Evolutionary conservation across 176 grass and related monocot genomes (phyloP).

Genomic region (Panicum miliaceum): DNA sequence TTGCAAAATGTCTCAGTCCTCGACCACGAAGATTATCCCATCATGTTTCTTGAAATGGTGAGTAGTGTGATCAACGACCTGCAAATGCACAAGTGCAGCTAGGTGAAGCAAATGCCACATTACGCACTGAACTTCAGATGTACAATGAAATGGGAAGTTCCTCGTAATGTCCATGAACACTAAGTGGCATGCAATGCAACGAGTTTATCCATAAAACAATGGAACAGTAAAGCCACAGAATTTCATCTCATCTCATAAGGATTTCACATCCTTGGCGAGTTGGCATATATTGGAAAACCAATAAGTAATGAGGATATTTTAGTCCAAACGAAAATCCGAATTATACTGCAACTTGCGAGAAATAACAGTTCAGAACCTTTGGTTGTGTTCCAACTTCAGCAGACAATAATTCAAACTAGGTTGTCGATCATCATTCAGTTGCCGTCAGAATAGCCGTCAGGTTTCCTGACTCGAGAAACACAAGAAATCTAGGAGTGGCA

Average conservation of each 20-base stretch:
- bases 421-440: not conserved
- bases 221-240: not conserved
- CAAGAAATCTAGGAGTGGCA: not conserved
- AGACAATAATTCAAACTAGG: not conserved
- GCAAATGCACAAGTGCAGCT: not conserved
- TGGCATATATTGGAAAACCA: not conserved
- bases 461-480: not conserved
- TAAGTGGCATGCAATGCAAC: too few species aligned
- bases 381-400: not conserved
- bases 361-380: not conserved
- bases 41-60: constrained; percentile 65
- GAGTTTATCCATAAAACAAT: not conserved
- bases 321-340: not conserved
- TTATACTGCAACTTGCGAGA: not conserved
- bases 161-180: not conserved
- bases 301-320: not conserved
- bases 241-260: not conserved
- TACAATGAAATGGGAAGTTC: not conserved
- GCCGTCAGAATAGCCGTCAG: not conserved
- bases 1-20: constrained; percentile 51
- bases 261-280: not conserved
- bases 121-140: not conserved
- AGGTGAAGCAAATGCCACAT: constrained; percentile 3
- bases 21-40: constrained; percentile 60
- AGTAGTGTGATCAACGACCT: constrained; percentile 88